Conservation (phyloP, 768 basidiomycete genomes). For the Cyathus striatus region DNA sequence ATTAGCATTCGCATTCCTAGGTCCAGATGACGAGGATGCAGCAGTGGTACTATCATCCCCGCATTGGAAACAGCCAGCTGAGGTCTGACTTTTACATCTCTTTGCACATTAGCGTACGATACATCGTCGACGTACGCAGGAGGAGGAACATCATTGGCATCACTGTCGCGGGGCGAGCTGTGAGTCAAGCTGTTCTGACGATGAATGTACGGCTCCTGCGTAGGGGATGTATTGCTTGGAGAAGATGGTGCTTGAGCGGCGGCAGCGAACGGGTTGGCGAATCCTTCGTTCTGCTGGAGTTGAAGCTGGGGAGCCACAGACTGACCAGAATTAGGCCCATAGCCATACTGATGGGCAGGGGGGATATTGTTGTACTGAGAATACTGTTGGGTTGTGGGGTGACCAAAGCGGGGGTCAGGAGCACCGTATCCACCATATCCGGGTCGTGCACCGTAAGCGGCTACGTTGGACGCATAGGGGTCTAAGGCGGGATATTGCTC, state of each 20-base stretch:
- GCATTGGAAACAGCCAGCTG: neutral
- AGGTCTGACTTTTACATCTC: constrained; percentile 13
- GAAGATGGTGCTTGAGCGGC: neutral
- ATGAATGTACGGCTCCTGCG: constrained; percentile 2
- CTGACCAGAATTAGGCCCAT: neutral
- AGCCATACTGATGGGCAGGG: neutral
- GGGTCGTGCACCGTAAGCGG: neutral
- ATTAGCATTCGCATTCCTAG: neutral
- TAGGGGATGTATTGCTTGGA: constrained; percentile 1
- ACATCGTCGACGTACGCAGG: constrained; percentile 18
- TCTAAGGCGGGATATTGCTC: neutral
- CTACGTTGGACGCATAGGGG: neutral
- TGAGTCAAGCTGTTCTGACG: constrained; percentile 11
- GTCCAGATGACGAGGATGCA: neutral
- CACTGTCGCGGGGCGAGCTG: no score
- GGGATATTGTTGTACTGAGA: neutral
- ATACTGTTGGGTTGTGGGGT: neutral
- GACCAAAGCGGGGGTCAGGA: no score
- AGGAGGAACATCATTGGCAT: no score
- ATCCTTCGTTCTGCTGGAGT: constrained; percentile 6
- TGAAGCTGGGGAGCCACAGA: neutral
- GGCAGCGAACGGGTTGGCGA: constrained; percentile 4
- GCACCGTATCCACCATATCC: neutral
- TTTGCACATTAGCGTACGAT: constrained; percentile 10
- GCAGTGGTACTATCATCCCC: neutral